Evolutionary conservation across 2,329 filamentous ascomycete genomes (phyloP), one percentile per base, ranked within the genome.

Genomic region (Alternaria infectoria): DNA sequence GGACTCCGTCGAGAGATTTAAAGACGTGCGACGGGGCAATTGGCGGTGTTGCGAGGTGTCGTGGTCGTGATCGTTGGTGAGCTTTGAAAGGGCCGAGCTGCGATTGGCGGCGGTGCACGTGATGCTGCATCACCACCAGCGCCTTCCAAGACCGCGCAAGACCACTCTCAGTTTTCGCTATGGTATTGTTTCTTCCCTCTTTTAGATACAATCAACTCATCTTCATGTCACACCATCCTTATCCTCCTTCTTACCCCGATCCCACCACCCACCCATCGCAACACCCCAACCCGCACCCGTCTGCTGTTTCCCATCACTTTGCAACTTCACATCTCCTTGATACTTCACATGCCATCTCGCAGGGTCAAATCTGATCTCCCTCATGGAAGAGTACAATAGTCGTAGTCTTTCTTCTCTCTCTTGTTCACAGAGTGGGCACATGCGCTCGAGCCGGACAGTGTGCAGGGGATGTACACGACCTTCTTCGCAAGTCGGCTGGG

Each of bases 81-180:
- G 64, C 65, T 64, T 65, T 36, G 50, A 50, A 62, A 59, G 28
- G 44, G 40, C 54, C 44, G 57, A 65, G 66, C 62, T 65, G 61
- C 59, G 55, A 54, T 46, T 62, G 62, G 71, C 57, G 47, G 25
- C 19, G 11, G 25, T 19, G 55, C 66, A 68, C 66, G 66, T 68
- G 66, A 66, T 52, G 21, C 45, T 17, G 32, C 46, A 59, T 49
- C 50, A 55, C 30, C 44, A 40, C 36, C 9, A 54, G 45, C 23
- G 23, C 32, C 23, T n/a, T 28, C 36, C 30, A 25, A 50, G 23
- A 5, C 17, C 46, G 52, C 36, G 15, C 19, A 15, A 12, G 15
- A 19, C 9, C 32, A 49, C 49, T 13, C n/a, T 28, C 36, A 28
- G 12, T 25, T n/a, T 30, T 32, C 10, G 15, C 3, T 23, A 19